A percentile compares a stretch with the other conserved stretches of the same genome.
These are phyloP conservation scores for Alternaria tenuissima DNA, from an alignment of 2,329 filamentous ascomycete species.

Conservation along the genomic window DNA sequence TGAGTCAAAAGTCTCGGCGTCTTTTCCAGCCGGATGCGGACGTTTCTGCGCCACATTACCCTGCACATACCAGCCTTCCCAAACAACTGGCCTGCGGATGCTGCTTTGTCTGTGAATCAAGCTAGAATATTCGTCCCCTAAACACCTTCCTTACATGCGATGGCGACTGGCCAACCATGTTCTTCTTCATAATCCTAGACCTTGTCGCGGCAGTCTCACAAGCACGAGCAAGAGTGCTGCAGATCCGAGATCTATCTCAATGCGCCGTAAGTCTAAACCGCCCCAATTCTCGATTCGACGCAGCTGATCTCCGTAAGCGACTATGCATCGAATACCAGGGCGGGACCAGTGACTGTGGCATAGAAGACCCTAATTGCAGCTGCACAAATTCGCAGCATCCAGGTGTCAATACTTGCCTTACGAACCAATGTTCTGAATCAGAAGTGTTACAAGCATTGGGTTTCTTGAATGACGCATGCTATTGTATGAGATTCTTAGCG, in stretches of 20 bases:
- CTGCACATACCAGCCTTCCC: background rate
- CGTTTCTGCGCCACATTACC: background rate
- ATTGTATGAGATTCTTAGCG: background rate
- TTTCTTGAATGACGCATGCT: background rate
- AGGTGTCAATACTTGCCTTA: background rate
- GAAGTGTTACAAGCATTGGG: fast-evolving
- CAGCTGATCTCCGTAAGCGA: background rate
- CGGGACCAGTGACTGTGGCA: background rate
- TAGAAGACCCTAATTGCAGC: background rate
- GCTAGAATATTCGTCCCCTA: background rate
- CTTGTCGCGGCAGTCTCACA: background rate
- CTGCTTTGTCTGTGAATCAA: background rate
- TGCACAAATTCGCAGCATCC: background rate
- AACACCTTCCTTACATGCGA: background rate
- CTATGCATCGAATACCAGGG: background rate
- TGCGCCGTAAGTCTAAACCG: background rate
- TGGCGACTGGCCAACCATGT: background rate
- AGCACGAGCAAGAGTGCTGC: background rate
- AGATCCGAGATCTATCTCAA: background rate
- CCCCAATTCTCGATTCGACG: background rate
- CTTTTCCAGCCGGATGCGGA: background rate
- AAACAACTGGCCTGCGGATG: background rate
- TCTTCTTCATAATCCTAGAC: background rate
- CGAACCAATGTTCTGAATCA: background rate
- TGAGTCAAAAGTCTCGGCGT: background rate